Base-by-base conservation (phyloP, 331 rosid genomes). In the Arachis monticola region DNA sequence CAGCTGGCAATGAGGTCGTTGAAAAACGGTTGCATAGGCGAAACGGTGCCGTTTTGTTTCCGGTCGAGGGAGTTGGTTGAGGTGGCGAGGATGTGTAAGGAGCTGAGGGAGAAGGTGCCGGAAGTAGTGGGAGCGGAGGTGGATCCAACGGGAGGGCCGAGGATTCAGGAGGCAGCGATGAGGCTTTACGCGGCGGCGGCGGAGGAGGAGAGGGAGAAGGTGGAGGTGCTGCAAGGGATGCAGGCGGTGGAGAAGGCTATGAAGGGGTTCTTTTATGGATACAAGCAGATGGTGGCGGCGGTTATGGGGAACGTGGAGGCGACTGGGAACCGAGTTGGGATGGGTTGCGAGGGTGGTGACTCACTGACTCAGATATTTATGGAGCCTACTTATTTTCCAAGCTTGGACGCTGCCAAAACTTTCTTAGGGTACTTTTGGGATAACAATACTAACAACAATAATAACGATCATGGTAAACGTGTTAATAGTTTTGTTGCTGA, bases 321-420 rank as follows among this genome's bases (percentile, higher is more conserved):
- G 2, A 89, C 79, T 46, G 96, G 92, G n/a, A 93, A 90, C 89
- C 84, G 87, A 80, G 88, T 85, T 40, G 87, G 87, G 6, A 7
- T 85, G 82, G 74, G 83, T 60, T 78, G 81, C 3, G 92, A 83
- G 12, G 82, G 86, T 32, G 82, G 80, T 11, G 96, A 93, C 85
- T 80, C 92, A 75, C 84, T 93, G 87, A 91, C 87, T 83, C 90
- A 79, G 70, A 81, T 93, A 55, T 93, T 86, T 56, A 79, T 93
- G 6, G 96, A 93, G 74, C 93, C 98, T 6, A 91, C 98, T 0
- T 93, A 93, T 52, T 93, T 88, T 64, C 98, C 98, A 14, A 93
- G 98, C 41, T 81, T 93, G 88, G 98, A 93, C 10, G 98, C 98
- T 0, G 98, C 97, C 0, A 93, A 91, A 90, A 91, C 98, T 3